A percentile compares a stretch with the other conserved stretches of the same genome.
phyloP scores from a whole-genome alignment of 805 yeast species.

The Tetrapisispora nanseiensis region DNA sequence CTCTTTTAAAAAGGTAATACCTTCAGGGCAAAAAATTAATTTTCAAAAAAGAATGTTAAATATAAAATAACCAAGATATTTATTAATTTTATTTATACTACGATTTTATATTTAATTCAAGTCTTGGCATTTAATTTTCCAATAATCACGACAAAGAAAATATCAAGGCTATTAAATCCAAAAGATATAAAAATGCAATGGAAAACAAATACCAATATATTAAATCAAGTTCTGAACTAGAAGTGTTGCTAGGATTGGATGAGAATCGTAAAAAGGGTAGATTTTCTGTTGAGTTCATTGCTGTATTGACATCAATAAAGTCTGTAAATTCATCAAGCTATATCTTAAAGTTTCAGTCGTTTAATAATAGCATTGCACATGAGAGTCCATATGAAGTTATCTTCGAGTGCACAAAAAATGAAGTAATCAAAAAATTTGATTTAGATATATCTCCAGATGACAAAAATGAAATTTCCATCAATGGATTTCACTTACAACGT shows the following conservation, averaged over 20 bases:
- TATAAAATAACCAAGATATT: too few species aligned
- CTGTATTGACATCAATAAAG: neutral
- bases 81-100: too few species aligned
- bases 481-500: constrained; percentile 12
- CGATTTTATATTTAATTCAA: too few species aligned
- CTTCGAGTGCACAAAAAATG: neutral
- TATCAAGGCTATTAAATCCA: too few species aligned
- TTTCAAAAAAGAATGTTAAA: too few species aligned
- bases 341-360: neutral
- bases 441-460: constrained; percentile 5
- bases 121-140: too few species aligned
- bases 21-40: too few species aligned
- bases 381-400: constrained; percentile 1
- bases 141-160: too few species aligned
- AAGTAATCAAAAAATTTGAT: neutral
- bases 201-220: neutral
- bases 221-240: neutral
- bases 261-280: neutral
- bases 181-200: neutral
- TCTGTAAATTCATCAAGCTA: neutral
- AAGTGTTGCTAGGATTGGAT: neutral
- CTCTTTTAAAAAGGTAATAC: too few species aligned
- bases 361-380: neutral
- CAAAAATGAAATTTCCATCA: constrained; percentile 4
- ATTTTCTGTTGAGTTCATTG: constrained; percentile 1